A percentile compares a stretch with the other conserved stretches of the same genome.
Evolutionary conservation across 1,139 yeast genomes (phyloP).

Genomic region (Blastobotrys apis): DNA sequence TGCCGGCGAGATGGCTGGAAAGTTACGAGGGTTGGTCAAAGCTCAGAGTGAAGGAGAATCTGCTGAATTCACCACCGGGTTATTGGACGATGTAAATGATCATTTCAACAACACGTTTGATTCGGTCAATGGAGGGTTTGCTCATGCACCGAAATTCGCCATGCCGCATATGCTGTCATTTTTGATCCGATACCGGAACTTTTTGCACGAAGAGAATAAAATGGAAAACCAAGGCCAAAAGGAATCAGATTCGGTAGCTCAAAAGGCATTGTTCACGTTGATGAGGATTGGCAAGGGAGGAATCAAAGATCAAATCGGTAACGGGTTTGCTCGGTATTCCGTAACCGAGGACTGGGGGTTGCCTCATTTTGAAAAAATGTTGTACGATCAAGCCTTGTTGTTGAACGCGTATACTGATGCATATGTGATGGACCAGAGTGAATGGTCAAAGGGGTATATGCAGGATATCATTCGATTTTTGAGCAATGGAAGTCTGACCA

Average conservation of each 20-base stretch:
- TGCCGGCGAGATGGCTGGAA: constrained; percentile 25
- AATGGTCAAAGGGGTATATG: constrained; percentile 21
- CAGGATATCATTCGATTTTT: constrained; percentile 32
- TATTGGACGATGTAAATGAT: constrained; percentile 26
- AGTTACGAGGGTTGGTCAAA: constrained; percentile 26
- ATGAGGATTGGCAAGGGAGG: constrained; percentile 36
- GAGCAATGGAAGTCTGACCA: constrained; percentile 26
- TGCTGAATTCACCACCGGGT: constrained; percentile 20
- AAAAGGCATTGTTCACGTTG: constrained; percentile 30
- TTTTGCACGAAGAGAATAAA: constrained; percentile 15
- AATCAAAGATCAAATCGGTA: constrained; percentile 38
- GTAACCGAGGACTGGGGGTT: constrained; percentile 41
- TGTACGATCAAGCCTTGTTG: constrained; percentile 38
- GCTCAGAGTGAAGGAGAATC: constrained; percentile 29
- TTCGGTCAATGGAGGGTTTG: constrained; percentile 34
- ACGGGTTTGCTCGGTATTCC: constrained; percentile 39
- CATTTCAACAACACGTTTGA: constrained; percentile 32
- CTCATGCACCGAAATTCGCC: constrained; percentile 38
- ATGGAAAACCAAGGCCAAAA: constrained; percentile 6
- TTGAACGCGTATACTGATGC: constrained; percentile 35
- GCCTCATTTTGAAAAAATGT: constrained; percentile 41
- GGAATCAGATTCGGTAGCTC: constrained; percentile 11
- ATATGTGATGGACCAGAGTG: constrained; percentile 19
- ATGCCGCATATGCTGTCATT: constrained; percentile 34
- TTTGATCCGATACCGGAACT: constrained; percentile 25